Percentiles rank a stretch among this genome's conserved stretches.
Evolutionary conservation across 1,284 basidiomycete genomes (phyloP).

Genomic region (Thecaphora frezii): DNA sequence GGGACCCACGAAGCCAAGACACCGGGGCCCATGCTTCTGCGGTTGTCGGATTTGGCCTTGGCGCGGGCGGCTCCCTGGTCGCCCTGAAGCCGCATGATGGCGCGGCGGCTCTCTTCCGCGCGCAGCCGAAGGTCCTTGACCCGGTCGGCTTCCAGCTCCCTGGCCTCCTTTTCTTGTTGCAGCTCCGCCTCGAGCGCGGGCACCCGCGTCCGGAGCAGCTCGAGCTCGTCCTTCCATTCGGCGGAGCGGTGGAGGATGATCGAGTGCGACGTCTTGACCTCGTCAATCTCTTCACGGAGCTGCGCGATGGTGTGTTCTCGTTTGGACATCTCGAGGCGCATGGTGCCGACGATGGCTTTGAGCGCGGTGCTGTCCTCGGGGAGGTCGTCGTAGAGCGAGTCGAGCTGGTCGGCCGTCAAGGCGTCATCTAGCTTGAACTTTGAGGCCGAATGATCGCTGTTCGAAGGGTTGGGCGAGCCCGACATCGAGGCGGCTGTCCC

Average conservation of each 20-base stretch:
- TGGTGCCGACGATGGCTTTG: constrained; percentile 40
- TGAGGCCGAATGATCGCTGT: background rate
- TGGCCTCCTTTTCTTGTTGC: constrained; percentile 21
- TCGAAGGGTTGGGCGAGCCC: background rate
- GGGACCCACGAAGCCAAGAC: constrained; percentile 18
- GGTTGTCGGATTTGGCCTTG: constrained; percentile 38
- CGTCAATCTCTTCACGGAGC: constrained; percentile 33
- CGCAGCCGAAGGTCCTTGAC: constrained; percentile 51
- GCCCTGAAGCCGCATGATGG: constrained; percentile 52
- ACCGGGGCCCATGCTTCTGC: constrained; percentile 15
- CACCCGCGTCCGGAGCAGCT: constrained; percentile 23
- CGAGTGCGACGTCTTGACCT: constrained; percentile 37
- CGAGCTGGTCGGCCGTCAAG: constrained; percentile 25
- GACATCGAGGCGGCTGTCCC: background rate
- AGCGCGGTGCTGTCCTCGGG: constrained; percentile 32
- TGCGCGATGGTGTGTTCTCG: constrained; percentile 19
- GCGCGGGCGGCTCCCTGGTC: constrained; percentile 39
- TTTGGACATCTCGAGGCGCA: constrained; percentile 32
- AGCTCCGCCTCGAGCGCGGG: constrained; percentile 24
- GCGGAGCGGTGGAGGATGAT: constrained; percentile 40
- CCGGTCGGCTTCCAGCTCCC: constrained; percentile 44
- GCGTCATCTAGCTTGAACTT: constrained; percentile 2
- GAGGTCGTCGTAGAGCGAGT: constrained; percentile 33
- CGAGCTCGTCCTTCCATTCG: constrained; percentile 49
- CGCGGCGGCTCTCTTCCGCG: constrained; percentile 49